Percentiles rank a stretch among this genome's conserved stretches.
phyloP scores from a whole-genome alignment of 306 rosid species.

The Purshia tridentata region DNA sequence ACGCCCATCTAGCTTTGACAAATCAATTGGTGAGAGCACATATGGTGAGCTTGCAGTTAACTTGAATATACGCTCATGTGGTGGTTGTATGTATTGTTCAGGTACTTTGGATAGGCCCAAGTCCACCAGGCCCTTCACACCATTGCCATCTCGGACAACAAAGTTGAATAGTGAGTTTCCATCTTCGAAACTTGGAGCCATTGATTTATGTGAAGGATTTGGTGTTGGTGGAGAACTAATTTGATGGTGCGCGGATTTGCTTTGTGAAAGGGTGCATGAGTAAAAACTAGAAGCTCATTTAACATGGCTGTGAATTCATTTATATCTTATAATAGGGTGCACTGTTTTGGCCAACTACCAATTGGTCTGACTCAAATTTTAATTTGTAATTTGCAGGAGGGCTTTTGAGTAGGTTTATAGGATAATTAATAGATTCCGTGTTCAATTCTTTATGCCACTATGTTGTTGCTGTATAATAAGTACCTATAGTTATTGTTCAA shows the following conservation, averaged over 20 bases:
- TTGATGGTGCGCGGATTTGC: not conserved
- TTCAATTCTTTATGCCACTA: no score
- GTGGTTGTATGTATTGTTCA: conserved; percentile 54
- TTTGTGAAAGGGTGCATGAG: not conserved
- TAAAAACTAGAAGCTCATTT: not conserved
- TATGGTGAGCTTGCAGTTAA: conserved; percentile 6
- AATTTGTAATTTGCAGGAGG: no score
- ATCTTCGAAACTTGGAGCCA: conserved; percentile 36
- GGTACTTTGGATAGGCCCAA: conserved; percentile 52
- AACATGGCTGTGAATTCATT: not conserved
- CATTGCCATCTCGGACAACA: conserved; percentile 57
- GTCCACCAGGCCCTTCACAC: conserved; percentile 61
- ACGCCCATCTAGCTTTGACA: conserved; percentile 49
- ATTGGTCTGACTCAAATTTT: no score
- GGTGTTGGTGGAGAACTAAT: not conserved
- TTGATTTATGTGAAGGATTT: not conserved
- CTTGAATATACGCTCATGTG: conserved; percentile 42
- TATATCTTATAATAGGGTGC: no score
- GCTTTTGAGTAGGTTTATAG: no score
- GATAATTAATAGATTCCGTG: no score
- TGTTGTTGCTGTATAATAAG: no score
- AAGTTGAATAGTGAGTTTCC: conserved; percentile 47
- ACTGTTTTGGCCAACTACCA: not conserved
- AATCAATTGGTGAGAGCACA: conserved; percentile 41
- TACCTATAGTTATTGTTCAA: no score